These are phyloP conservation scores for Adansonia madagascariensis DNA, from an alignment of 441 rosid species.

Conservation along the genomic window DNA sequence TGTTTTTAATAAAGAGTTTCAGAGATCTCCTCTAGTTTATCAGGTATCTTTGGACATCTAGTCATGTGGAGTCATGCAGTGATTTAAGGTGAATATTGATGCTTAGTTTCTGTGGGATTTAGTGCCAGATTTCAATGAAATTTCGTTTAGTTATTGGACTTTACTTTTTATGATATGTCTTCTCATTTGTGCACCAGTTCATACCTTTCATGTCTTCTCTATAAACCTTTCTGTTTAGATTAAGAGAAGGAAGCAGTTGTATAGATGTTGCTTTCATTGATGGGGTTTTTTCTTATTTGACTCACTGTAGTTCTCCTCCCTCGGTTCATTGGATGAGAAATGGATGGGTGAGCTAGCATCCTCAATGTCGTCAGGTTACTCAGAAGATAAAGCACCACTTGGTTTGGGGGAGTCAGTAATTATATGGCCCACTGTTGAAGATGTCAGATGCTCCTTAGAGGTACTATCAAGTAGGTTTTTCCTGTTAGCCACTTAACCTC, in stretches of 20 bases:
- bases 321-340: conserved; percentile 92
- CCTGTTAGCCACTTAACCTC: conserved; percentile 20
- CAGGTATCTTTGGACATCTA: conserved; percentile 56
- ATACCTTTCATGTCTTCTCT: background rate
- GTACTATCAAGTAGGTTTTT: conserved; percentile 44
- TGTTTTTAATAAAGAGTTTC: conserved; percentile 69
- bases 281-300: conserved; percentile 14
- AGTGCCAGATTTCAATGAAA: background rate
- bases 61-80: background rate
- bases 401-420: conserved; percentile 78
- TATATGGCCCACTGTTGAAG: conserved; percentile 94
- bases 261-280: background rate
- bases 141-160: background rate
- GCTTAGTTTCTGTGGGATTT: background rate
- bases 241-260: conserved; percentile 1
- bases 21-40: conserved; percentile 77
- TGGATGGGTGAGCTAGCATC: conserved; percentile 86
- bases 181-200: background rate
- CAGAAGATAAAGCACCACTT: conserved; percentile 77
- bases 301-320: conserved; percentile 80
- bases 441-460: conserved; percentile 92
- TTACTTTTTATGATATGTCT: background rate
- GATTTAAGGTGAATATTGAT: background rate
- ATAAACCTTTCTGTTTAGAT: background rate
- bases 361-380: conserved; percentile 79